phyloP scores from a whole-genome alignment of 2,329 filamentous ascomycete genomes.

The Plectosphaerella sp. region DNA sequence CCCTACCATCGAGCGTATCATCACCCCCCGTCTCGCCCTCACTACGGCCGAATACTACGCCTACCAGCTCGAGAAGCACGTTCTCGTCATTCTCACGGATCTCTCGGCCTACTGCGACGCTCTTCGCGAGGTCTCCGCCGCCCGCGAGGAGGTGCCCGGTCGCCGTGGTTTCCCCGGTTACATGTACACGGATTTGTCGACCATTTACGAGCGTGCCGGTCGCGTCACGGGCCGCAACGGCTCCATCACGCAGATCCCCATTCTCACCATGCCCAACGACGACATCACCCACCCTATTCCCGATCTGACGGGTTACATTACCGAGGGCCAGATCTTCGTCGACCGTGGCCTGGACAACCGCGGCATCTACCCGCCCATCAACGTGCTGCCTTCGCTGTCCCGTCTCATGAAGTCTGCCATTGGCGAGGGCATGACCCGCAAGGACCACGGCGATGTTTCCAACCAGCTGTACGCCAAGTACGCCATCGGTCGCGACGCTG shows the following conservation, averaged over 20 bases:
- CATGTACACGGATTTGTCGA: constrained; percentile 99
- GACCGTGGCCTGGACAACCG: constrained; percentile 93
- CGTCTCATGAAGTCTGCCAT: constrained; percentile 99
- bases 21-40: constrained; percentile 94
- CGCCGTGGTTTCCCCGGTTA: constrained; percentile 99
- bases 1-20: constrained; percentile 99
- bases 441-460: constrained; percentile 96
- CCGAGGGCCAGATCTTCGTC: constrained; percentile 96
- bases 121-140: constrained; percentile 95
- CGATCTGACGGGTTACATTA: constrained; percentile 98
- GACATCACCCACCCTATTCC: constrained; percentile 99
- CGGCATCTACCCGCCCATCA: constrained; percentile 97
- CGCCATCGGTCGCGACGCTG: constrained; percentile 96
- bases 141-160: constrained; percentile 97
- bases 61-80: constrained; percentile 99
- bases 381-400: constrained; percentile 94
- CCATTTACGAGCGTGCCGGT: constrained; percentile 98
- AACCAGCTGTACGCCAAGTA: constrained; percentile 99
- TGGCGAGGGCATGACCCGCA: constrained; percentile 92
- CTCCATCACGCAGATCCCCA: constrained; percentile 98
- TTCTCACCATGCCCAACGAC: constrained; percentile 99
- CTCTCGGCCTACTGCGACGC: constrained; percentile 97
- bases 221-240: constrained; percentile 96
- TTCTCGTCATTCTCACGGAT: constrained; percentile 97
- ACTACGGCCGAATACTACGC: constrained; percentile 99